Conservation (phyloP, 2,329 filamentous ascomycete genomes). For the Nigrospora osmanthi region DNA sequence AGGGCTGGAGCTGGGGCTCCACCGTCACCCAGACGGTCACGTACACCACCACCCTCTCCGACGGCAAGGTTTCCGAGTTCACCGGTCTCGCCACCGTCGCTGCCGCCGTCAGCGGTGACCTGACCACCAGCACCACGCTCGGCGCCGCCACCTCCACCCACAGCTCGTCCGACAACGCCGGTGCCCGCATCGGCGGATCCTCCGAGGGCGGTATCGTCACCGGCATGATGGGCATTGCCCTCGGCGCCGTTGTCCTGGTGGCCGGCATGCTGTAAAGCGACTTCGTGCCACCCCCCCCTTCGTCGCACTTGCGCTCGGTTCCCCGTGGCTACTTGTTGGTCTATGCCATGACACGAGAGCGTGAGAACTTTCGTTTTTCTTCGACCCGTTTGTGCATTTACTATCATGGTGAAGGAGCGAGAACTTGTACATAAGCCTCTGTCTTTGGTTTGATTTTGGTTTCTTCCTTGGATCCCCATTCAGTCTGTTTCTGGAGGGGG, state of each 20-base stretch:
- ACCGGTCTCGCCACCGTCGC: conserved; percentile 18
- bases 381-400: no score
- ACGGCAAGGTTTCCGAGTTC: conserved; percentile 18
- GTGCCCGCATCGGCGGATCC: background rate
- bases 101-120: conserved; percentile 22
- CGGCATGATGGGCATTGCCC: conserved; percentile 16
- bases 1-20: conserved; percentile 29
- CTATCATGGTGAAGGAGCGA: no score
- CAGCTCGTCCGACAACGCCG: background rate
- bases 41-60: conserved; percentile 14
- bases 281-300: background rate
- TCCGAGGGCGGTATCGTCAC: conserved; percentile 18
- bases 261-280: conserved; percentile 16
- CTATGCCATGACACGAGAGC: no score
- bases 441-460: no score
- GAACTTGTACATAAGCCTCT: no score
- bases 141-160: conserved; percentile 7
- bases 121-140: conserved; percentile 20
- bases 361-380: no score
- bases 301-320: no score
- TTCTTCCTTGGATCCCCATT: no score
- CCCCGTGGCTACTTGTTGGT: no score
- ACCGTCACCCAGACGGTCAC: conserved; percentile 27
- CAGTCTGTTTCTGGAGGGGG: no score
- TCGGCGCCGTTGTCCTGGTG: conserved; percentile 16